Evolutionary conservation across 176 grass and related monocot genomes (phyloP).

Genomic region (Guadua angustifolia): DNA sequence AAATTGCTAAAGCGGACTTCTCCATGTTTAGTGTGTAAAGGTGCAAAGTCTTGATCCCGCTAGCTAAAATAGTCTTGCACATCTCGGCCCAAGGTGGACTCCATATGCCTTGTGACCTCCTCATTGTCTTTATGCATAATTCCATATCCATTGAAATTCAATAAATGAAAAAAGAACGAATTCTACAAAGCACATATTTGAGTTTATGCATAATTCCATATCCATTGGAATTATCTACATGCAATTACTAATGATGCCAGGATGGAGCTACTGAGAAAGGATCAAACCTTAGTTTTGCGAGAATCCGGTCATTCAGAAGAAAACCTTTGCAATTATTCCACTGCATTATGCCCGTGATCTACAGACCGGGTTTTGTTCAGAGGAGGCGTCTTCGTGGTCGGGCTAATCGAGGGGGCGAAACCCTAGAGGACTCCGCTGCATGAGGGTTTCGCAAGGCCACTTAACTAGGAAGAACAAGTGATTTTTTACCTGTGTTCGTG

Average conservation of each 20-base stretch:
- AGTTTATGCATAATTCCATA: conserved; percentile 16
- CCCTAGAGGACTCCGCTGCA: no score
- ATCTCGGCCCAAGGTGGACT: conserved; percentile 85
- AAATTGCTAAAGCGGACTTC: conserved; percentile 77
- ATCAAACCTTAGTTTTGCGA: conserved; percentile 86
- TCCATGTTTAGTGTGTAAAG: conserved; percentile 93
- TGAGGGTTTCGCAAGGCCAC: no score
- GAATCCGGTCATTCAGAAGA: conserved; percentile 78
- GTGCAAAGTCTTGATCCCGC: no score
- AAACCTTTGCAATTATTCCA: conserved; percentile 90
- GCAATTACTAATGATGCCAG: conserved; percentile 37
- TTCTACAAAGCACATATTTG: neutral
- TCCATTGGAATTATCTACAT: conserved; percentile 11
- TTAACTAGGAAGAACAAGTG: no score
- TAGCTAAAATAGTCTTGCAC: conserved; percentile 92
- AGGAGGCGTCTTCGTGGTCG: no score
- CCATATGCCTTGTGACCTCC: conserved; percentile 83
- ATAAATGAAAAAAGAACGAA: neutral
- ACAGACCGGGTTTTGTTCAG: no score
- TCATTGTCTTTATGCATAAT: conserved; percentile 92
- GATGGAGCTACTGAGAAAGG: conserved; percentile 4
- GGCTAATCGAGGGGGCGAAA: no score
- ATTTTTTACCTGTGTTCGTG: no score
- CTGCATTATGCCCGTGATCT: conserved; percentile 93
- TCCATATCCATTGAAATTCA: conserved; percentile 65